Base-by-base conservation (phyloP, 129 eudicot species). In the Mikania micrantha region DNA sequence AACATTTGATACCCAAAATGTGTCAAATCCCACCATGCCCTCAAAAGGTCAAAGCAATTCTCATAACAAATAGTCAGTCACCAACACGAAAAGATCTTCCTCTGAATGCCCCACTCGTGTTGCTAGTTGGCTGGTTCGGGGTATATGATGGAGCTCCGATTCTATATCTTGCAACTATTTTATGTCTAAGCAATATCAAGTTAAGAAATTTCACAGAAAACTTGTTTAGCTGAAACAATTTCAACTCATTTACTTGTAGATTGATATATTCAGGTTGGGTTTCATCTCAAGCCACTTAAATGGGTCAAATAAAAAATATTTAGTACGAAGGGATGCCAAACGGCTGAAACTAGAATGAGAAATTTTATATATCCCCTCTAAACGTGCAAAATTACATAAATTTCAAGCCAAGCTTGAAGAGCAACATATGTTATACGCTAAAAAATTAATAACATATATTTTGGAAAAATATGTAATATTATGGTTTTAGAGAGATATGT, bases 51-150 rank as follows among this genome's bases (percentile, higher is more conserved):
- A 32, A 31, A 49, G 45, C 32, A 34, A 11, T 12, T 9, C n/a
- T 48, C n/a, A 20, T 29, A 67, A 31, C 35, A 9, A 0, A 20
- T 16, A 44, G 16, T 65, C 32, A 65, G 20, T 58, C 67, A 70
- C 75, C 75, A 7, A 57, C 67, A 1, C 67, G 34, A 13, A 57
- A 70, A 16, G 75, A 70, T 70, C 75, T 70, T 41, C 75, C 75
- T 56, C 67, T 57, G 20, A 70, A 70, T 1, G 44, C 75, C 7
- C 58, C 67, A 29, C 17, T 31, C 0, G 75, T 57, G 44, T 57
- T 70, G 57, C 41, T 29, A 20, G 42, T 3, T 57, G 41, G 31
- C 17, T 41, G 75, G 20, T 34, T 21, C 12, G 38, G 74, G 22
- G 41, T 34, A 38, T 54, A n/a, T 9, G 57, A 16, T 28, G 75